These are phyloP conservation scores for Chalciporus chontae DNA, from an alignment of 768 basidiomycete genomes.

Conservation along the genomic window DNA sequence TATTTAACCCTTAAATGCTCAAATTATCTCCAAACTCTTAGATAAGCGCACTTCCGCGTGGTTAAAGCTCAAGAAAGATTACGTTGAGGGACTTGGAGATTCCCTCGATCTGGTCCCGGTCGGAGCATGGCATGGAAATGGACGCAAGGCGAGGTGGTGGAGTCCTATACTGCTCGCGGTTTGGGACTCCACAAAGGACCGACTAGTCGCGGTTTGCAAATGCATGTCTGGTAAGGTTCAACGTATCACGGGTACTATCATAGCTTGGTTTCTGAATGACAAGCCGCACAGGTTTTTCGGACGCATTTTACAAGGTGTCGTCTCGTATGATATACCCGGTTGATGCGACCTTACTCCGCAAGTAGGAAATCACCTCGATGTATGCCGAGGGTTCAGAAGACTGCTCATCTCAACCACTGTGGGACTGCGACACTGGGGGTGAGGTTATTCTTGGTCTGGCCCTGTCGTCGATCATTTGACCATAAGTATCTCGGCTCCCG, in stretches of 20 bases:
- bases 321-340: not conserved
- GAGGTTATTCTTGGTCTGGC: slow-evolving; percentile 13
- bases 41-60: slow-evolving; percentile 86
- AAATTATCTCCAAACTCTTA: slow-evolving; percentile 11
- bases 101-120: slow-evolving; percentile 69
- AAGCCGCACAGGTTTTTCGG: slow-evolving; percentile 65
- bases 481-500: not conserved
- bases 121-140: slow-evolving; percentile 88
- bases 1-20: not conserved
- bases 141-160: slow-evolving; percentile 90
- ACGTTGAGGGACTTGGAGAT: slow-evolving; percentile 77
- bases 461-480: not conserved
- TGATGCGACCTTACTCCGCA: slow-evolving; percentile 14
- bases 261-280: not conserved
- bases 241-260: not conserved
- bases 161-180: slow-evolving; percentile 80
- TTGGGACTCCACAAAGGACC: slow-evolving; percentile 61
- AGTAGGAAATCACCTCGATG: slow-evolving; percentile 58
- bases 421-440: slow-evolving; percentile 69
- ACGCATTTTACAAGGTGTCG: slow-evolving; percentile 70
- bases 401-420: slow-evolving; percentile 49
- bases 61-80: slow-evolving; percentile 93
- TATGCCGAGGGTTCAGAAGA: slow-evolving; percentile 55
- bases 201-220: slow-evolving; percentile 78
- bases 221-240: slow-evolving; percentile 72